These are phyloP conservation scores for Geotrichum phurueaensis DNA, from an alignment of 1,139 yeast genomes.

Conservation along the genomic window DNA sequence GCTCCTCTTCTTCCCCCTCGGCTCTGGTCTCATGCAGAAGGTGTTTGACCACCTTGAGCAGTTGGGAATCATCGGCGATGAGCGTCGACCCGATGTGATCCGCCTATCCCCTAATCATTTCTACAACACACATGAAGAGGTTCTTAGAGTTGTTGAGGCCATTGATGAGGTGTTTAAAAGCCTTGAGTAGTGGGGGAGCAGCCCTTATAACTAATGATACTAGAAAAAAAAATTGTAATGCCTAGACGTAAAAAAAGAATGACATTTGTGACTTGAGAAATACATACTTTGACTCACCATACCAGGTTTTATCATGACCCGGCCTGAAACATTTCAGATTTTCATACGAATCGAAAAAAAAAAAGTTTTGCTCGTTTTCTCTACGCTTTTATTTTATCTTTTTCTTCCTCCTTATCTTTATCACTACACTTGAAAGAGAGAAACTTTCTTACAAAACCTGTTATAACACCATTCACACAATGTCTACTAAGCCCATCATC, in stretches of 20 bases:
- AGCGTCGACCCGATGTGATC: constrained; percentile 81
- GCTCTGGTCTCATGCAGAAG: constrained; percentile 54
- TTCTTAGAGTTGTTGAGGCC: constrained; percentile 43
- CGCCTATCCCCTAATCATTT: constrained; percentile 79
- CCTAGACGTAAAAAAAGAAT: not conserved
- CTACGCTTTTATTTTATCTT: not conserved
- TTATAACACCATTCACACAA: not conserved
- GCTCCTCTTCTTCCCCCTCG: constrained; percentile 54
- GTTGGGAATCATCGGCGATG: constrained; percentile 74
- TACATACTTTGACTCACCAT: not conserved
- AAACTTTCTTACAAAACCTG: too few relatives aligned
- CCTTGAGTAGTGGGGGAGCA: not conserved
- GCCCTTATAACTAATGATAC: not conserved
- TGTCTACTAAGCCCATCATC: constrained; percentile 2
- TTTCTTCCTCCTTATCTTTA: not conserved
- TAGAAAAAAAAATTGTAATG: not conserved
- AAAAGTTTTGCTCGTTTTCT: not conserved
- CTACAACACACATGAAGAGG: constrained; percentile 71
- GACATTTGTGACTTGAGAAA: not conserved
- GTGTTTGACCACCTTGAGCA: constrained; percentile 45
- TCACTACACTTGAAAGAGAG: too few relatives aligned
- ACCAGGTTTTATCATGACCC: too few relatives aligned
- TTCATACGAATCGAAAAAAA: not conserved
- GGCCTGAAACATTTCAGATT: too few relatives aligned
- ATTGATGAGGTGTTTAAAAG: constrained; percentile 41